A percentile compares a stretch with the other conserved stretches of the same genome.
Evolutionary conservation across 2,329 filamentous ascomycete genomes (phyloP).

Genomic region (Knoxdaviesia capensis): DNA sequence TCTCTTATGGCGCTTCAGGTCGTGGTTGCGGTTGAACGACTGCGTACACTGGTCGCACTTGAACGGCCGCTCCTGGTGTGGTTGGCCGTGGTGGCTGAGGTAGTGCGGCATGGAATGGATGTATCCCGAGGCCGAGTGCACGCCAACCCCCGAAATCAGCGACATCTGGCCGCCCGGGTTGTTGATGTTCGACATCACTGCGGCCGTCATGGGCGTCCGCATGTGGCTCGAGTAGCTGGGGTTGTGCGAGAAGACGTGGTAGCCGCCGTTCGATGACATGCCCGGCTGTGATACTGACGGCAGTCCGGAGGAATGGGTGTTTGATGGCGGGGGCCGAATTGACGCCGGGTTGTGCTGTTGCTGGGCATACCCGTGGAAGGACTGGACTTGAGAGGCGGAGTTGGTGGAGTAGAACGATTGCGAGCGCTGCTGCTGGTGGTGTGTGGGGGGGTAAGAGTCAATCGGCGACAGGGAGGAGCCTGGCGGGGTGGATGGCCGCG

Average conservation of each 20-base stretch:
- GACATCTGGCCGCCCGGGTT: constrained; percentile 54
- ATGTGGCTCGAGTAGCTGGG: background rate
- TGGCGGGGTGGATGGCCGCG: constrained; percentile 1
- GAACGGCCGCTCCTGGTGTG: constrained; percentile 60
- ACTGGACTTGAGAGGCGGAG: background rate
- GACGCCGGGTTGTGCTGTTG: constrained; percentile 1
- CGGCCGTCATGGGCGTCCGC: constrained; percentile 29
- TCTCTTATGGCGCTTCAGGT: constrained; percentile 84
- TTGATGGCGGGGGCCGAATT: constrained; percentile 1
- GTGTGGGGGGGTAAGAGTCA: constrained; percentile 3
- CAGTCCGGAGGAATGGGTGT: background rate
- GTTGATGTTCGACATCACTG: constrained; percentile 61
- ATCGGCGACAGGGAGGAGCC: background rate
- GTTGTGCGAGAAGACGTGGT: background rate
- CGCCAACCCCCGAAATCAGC: constrained; percentile 41
- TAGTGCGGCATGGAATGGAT: constrained; percentile 27
- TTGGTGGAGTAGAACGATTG: constrained; percentile 3
- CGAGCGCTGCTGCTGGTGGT: constrained; percentile 2
- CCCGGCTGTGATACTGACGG: background rate
- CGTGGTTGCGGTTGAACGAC: constrained; percentile 91
- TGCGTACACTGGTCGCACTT: constrained; percentile 85
- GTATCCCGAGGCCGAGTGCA: constrained; percentile 25
- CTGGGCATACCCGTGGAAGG: constrained; percentile 1
- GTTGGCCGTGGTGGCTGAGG: constrained; percentile 32
- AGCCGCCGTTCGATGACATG: background rate